Evolutionary conservation across 1,284 basidiomycete species (phyloP), one percentile per base, ranked within the genome.

Genomic region (Rhodotorula sp.): DNA sequence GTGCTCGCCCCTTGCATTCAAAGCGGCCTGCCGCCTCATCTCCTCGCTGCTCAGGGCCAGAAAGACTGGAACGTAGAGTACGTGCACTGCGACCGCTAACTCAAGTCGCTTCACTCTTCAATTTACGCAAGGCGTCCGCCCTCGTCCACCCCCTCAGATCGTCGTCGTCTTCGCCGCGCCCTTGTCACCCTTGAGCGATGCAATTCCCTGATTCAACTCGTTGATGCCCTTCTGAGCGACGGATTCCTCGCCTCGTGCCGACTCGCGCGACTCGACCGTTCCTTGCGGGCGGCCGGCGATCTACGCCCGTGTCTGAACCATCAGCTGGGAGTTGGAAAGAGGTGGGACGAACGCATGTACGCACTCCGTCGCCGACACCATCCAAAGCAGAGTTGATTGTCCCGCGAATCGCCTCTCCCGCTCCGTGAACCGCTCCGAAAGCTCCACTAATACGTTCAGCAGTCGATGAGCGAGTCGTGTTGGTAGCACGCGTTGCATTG

Each of bases 341-440:
- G 22, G 22, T 15, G 36, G 51, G 13, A 19, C 22, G 9, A 17
- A 32, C 29, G 8, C 11, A 15, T 17, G 17, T 10, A 53, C 71
- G 59, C 47, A 67, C 71, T 19, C 60, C 67, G 36, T 72, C 71
- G 30, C 71, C 71, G 15, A 62, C 24, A 2, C 64, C 62, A 51
- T 72, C 71, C 1, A 69, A 30, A 1, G 30, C 59, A 5, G 39
- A 17, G 46, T 69, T 66, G 58, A 69, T 64, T 9, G 65, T 69
- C 5, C 71, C 71, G 7, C 71, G 60, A 46, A 72, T 64, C 10
- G 71, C 67, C 51, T 72, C 71, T 8, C 71, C 71, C 15, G 71
- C 71, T 32, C 69, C 69, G 22, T 64, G 59, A 34, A 71, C 46
- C 11, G 63, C 60, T 2, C 49, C 56, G 34, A 69, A 65, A 6